Evolutionary conservation across 2,329 filamentous ascomycete genomes (phyloP).

Genomic region (Cytospora piceae): DNA sequence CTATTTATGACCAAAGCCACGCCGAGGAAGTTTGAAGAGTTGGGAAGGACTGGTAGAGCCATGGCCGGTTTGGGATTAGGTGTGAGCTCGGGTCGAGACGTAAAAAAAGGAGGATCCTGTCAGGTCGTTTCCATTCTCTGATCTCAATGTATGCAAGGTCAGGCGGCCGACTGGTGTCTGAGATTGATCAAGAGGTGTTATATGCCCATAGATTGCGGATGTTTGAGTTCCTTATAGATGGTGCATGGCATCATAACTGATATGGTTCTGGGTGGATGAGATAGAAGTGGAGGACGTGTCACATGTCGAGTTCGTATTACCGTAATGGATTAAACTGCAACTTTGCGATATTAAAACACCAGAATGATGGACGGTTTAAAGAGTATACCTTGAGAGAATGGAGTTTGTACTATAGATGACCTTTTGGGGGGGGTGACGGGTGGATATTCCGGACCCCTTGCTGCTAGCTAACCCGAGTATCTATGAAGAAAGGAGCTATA

Average conservation of each 20-base stretch:
- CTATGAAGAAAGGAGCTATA: too few species aligned
- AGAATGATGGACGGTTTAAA: background rate
- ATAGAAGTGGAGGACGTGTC: background rate
- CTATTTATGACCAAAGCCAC: slow-evolving; percentile 75
- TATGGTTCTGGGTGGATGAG: too few species aligned
- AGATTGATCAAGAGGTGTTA: background rate
- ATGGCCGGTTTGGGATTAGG: slow-evolving; percentile 38
- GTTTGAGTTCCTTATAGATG: background rate
- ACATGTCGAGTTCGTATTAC: background rate
- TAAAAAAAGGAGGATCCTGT: background rate
- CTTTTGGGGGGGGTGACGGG: background rate
- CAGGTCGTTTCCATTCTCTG: background rate
- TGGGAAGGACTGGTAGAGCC: slow-evolving; percentile 54
- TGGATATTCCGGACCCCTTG: background rate
- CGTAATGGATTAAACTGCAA: background rate
- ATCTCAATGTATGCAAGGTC: background rate
- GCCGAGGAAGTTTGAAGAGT: slow-evolving; percentile 63
- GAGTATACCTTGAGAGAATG: background rate
- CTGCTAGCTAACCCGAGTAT: background rate
- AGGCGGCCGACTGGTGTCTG: too few species aligned
- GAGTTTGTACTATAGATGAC: background rate
- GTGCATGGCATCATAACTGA: background rate
- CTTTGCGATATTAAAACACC: background rate
- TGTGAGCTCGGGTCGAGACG: background rate
- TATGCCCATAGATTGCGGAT: background rate